These are phyloP conservation scores for Vitis hybrid DNA, from an alignment of 177 flowering plant species.

Conservation along the genomic window DNA sequence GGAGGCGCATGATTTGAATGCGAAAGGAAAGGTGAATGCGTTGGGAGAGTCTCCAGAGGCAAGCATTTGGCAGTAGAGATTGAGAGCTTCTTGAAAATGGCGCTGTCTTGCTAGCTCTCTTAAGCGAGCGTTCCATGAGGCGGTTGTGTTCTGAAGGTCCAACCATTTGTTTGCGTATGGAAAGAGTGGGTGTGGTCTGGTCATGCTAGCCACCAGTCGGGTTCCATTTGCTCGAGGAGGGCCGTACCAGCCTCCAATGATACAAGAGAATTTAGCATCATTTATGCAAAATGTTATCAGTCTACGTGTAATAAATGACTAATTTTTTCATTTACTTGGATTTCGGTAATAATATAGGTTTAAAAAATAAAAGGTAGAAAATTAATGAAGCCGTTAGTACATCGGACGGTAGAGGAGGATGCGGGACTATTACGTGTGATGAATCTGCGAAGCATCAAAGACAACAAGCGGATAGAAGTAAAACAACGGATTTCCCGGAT, in stretches of 20 bases:
- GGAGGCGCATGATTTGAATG: slow-evolving; percentile 72
- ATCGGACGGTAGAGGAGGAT: neutral
- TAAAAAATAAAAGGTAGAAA: too few relatives aligned
- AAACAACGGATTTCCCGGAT: slow-evolving; percentile 5
- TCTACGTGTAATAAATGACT: too few relatives aligned
- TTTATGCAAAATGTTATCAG: too few relatives aligned
- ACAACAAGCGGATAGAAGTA: slow-evolving; percentile 13
- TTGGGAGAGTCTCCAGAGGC: slow-evolving; percentile 54
- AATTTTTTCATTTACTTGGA: too few relatives aligned
- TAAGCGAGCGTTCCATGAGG: slow-evolving; percentile 59
- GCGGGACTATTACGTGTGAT: neutral
- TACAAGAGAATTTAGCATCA: too few relatives aligned
- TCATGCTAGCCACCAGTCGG: neutral
- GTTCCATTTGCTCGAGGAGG: neutral
- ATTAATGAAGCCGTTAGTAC: neutral
- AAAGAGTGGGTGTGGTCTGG: neutral
- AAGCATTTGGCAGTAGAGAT: slow-evolving; percentile 66
- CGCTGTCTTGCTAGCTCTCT: slow-evolving; percentile 48
- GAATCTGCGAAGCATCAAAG: neutral
- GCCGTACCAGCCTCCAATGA: too few relatives aligned
- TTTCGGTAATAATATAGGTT: too few relatives aligned
- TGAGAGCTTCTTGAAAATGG: slow-evolving; percentile 50
- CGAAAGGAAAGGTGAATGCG: slow-evolving; percentile 83
- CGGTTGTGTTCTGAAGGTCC: neutral
- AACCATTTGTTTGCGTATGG: neutral